These are phyloP conservation scores for Mitragyna speciosa DNA, from an alignment of 257 asterid species.

Conservation along the genomic window DNA sequence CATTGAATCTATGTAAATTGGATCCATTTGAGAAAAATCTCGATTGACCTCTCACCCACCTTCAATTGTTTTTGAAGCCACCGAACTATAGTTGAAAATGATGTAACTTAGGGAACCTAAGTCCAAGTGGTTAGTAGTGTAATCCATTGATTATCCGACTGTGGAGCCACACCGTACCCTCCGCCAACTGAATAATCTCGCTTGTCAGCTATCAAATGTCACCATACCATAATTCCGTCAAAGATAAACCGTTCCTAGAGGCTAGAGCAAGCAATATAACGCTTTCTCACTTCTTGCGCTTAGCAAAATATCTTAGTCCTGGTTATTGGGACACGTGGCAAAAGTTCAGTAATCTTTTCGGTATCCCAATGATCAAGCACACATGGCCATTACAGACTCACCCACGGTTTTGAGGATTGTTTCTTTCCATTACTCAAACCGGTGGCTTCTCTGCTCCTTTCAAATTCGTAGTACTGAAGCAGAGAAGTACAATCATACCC, in stretches of 20 bases:
- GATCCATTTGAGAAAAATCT: too few species aligned
- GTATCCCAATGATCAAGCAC: not conserved
- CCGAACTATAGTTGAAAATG: not conserved
- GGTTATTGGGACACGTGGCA: not conserved
- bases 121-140: not conserved
- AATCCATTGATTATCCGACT: not conserved
- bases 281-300: too few species aligned
- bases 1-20: too few species aligned
- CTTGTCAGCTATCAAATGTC: not conserved
- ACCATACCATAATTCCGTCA: not conserved
- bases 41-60: not conserved
- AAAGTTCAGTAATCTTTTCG: not conserved
- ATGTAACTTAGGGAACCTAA: not conserved
- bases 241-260: not conserved
- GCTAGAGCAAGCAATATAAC: not conserved
- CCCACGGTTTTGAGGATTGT: constrained; percentile 22
- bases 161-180: not conserved
- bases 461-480: not conserved
- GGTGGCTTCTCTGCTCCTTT: constrained; percentile 10
- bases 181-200: not conserved
- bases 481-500: too few species aligned
- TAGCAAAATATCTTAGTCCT: not conserved
- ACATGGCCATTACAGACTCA: not conserved
- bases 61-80: constrained; percentile 2
- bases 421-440: constrained; percentile 21